These are phyloP conservation scores for Zopfochytrium polystomum DNA, from an alignment of 371 early-diverging fungal species.

Conservation along the genomic window DNA sequence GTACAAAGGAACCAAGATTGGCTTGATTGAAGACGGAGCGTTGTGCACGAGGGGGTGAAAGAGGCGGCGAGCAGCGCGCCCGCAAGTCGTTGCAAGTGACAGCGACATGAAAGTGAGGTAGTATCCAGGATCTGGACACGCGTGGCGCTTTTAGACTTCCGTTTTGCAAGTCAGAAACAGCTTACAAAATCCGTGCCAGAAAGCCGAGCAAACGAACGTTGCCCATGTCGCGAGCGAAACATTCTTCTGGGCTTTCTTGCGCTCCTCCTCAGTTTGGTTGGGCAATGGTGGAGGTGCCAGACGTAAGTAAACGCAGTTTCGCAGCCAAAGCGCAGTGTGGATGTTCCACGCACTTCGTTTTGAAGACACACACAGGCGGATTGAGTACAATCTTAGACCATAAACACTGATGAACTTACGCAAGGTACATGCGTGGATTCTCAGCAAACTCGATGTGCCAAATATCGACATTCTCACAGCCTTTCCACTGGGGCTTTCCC, in stretches of 20 bases:
- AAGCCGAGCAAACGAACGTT: constrained; percentile 77
- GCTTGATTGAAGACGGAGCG: too few species aligned
- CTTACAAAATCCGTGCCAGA: constrained; percentile 88
- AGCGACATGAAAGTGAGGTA: constrained; percentile 57
- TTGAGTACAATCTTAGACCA: not conserved
- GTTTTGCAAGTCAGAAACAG: not conserved
- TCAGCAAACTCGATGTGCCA: constrained; percentile 55
- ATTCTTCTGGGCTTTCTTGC: constrained; percentile 5
- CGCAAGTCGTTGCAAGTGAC: constrained; percentile 47
- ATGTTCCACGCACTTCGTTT: constrained; percentile 83
- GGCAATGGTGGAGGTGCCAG: constrained; percentile 50
- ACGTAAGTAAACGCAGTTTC: constrained; percentile 71
- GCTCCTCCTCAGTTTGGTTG: constrained; percentile 35
- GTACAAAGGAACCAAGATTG: too few species aligned
- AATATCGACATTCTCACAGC: constrained; percentile 70
- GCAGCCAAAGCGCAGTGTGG: constrained; percentile 84
- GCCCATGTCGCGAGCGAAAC: constrained; percentile 47
- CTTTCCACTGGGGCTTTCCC: constrained; percentile 42
- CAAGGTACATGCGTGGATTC: constrained; percentile 49
- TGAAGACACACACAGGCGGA: not conserved
- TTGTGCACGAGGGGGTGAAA: constrained; percentile 64
- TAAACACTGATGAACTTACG: constrained; percentile 4
- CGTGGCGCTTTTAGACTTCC: not conserved
- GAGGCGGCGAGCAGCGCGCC: constrained; percentile 57
- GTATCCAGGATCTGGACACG: constrained; percentile 41